phyloP scores from a whole-genome alignment of 2,329 filamentous ascomycete genomes.

The Mycocentrospora acerina region DNA sequence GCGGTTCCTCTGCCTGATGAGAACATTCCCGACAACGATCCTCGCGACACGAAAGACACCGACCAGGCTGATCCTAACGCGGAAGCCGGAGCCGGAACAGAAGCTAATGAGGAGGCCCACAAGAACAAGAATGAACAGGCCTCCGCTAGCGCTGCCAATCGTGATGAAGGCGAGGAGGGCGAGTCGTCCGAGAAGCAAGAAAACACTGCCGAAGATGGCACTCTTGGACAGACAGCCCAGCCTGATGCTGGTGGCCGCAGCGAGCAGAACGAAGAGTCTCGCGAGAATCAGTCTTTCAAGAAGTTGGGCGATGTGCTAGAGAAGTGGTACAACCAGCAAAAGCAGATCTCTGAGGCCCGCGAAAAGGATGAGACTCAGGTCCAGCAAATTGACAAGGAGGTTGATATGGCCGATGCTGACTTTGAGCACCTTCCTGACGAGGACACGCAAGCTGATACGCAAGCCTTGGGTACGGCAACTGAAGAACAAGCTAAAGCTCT shows the following conservation, averaged over 20 bases:
- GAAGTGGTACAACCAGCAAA: conserved; percentile 86
- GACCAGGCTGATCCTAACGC: conserved; percentile 54
- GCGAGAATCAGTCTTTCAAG: conserved; percentile 75
- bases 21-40: conserved; percentile 53
- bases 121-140: conserved; percentile 62
- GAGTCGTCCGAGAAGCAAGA: conserved; percentile 65
- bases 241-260: conserved; percentile 40
- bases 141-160: conserved; percentile 59
- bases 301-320: conserved; percentile 92
- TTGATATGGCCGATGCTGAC: conserved; percentile 77
- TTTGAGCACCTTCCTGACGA: conserved; percentile 93
- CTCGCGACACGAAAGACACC: conserved; percentile 50
- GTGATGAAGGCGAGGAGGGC: conserved; percentile 66
- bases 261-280: conserved; percentile 39
- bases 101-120: conserved; percentile 58
- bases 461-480: conserved; percentile 84
- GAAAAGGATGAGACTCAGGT: conserved; percentile 56
- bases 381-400: conserved; percentile 53
- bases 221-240: conserved; percentile 38
- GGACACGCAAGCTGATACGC: conserved; percentile 77
- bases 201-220: conserved; percentile 64
- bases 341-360: conserved; percentile 64
- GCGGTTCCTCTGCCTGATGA: conserved; percentile 46
- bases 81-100: conserved; percentile 66
- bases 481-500: conserved; percentile 85